Evolutionary conservation across 2,329 filamentous ascomycete genomes (phyloP).

Genomic region (Lecanicillium sp.): DNA sequence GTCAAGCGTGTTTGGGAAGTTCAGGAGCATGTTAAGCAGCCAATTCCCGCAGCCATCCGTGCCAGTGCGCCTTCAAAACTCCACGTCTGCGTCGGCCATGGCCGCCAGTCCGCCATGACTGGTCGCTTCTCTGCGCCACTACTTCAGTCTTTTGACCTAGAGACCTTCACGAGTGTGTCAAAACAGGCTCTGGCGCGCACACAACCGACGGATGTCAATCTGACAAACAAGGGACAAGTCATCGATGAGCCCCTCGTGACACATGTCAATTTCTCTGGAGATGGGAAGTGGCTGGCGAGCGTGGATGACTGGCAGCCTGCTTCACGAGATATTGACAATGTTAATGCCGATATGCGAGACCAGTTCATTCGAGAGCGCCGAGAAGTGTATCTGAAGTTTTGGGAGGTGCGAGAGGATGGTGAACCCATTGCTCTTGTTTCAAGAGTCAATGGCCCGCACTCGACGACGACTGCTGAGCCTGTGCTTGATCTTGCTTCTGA

Average conservation of each 20-base stretch:
- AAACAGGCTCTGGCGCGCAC: constrained; percentile 86
- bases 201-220: constrained; percentile 74
- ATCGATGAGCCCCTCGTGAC: constrained; percentile 74
- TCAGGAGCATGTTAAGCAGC: constrained; percentile 34
- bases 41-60: constrained; percentile 54
- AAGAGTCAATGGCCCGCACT: constrained; percentile 77
- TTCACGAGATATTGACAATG: constrained; percentile 52
- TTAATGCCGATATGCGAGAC: constrained; percentile 26
- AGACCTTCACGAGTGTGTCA: constrained; percentile 66
- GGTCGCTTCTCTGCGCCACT: constrained; percentile 44
- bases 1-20: constrained; percentile 44
- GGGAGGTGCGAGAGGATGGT: constrained; percentile 56
- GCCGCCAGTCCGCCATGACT: constrained; percentile 48
- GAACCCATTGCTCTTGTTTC: constrained; percentile 68
- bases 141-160: constrained; percentile 83
- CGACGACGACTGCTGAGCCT: constrained; percentile 42
- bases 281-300: constrained; percentile 86
- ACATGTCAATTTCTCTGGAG: constrained; percentile 65
- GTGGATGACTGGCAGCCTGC: constrained; percentile 86
- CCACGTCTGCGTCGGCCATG: constrained; percentile 59
- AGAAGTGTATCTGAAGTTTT: constrained; percentile 87
- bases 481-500: constrained; percentile 70
- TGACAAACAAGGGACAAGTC: constrained; percentile 61
- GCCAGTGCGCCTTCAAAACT: constrained; percentile 56
- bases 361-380: constrained; percentile 44